phyloP scores from a whole-genome alignment of 306 rosid species.

The Calophaca sinica region DNA sequence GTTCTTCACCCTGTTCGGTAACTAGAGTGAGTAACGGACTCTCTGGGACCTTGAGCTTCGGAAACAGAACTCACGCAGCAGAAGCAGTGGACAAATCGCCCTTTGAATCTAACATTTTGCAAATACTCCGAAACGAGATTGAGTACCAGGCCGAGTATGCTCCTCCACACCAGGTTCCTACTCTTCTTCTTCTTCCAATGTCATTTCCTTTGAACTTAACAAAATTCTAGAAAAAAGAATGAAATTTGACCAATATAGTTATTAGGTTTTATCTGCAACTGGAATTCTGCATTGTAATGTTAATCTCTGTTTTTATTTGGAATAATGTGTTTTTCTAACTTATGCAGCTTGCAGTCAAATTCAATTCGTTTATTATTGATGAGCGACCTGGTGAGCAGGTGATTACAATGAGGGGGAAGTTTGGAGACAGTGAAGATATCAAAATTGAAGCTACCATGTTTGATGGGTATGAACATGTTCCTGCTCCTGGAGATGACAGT shows the following conservation, averaged over 20 bases:
- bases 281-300: too few species aligned
- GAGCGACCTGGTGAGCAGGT: constrained; percentile 78
- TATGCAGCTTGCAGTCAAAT: constrained; percentile 61
- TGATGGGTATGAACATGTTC: constrained; percentile 67
- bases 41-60: not conserved
- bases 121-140: constrained; percentile 72
- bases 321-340: not conserved
- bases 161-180: constrained; percentile 74
- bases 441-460: constrained; percentile 85
- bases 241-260: not conserved
- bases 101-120: constrained; percentile 67
- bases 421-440: constrained; percentile 66
- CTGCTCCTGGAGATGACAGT: constrained; percentile 61
- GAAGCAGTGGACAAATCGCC: constrained; percentile 65
- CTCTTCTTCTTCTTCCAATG: constrained; percentile 19
- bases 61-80: constrained; percentile 41
- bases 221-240: not conserved
- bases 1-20: constrained; percentile 2
- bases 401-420: constrained; percentile 66
- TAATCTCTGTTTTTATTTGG: constrained; percentile 57
- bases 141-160: constrained; percentile 65
- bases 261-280: not conserved
- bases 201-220: not conserved
- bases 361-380: constrained; percentile 70
- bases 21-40: not conserved